These are phyloP conservation scores for Phyllosticta citrichinensis DNA, from an alignment of 2,329 filamentous ascomycete species.

Conservation along the genomic window DNA sequence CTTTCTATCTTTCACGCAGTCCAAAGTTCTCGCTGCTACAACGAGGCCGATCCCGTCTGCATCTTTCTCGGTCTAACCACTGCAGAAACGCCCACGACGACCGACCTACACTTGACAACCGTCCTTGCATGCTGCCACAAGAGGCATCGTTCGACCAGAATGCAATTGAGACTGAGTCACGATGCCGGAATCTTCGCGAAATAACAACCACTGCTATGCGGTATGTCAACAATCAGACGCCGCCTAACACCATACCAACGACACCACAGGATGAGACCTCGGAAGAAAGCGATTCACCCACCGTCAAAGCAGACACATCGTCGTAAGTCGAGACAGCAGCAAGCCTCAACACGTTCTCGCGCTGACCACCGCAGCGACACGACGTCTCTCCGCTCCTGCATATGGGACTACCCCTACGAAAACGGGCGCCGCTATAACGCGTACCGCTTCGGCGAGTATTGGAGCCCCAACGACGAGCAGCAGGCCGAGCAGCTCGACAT, in stretches of 20 bases:
- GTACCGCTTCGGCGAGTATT: slow-evolving; percentile 25
- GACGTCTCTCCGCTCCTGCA: background rate
- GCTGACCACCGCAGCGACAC: background rate
- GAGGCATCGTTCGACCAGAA: background rate
- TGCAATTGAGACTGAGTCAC: background rate
- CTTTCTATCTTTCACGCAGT: background rate
- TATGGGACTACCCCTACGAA: slow-evolving; percentile 1
- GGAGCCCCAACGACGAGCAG: slow-evolving; percentile 26
- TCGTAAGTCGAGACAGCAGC: background rate
- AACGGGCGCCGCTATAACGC: slow-evolving; percentile 23
- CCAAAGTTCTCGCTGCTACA: background rate
- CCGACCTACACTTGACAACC: background rate
- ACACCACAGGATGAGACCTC: background rate
- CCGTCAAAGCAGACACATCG: background rate
- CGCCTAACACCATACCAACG: background rate
- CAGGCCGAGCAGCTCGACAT: slow-evolving; percentile 28
- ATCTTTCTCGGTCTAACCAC: background rate
- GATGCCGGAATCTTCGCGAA: background rate
- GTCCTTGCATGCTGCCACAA: background rate
- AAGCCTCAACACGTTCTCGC: background rate
- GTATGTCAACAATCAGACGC: background rate
- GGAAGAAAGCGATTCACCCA: background rate
- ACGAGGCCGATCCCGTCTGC: background rate
- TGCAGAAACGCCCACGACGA: background rate
- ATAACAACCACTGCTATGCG: background rate